These are phyloP conservation scores for Fusarium sp. DNA, from an alignment of 2,329 filamentous ascomycete genomes.

Conservation along the genomic window DNA sequence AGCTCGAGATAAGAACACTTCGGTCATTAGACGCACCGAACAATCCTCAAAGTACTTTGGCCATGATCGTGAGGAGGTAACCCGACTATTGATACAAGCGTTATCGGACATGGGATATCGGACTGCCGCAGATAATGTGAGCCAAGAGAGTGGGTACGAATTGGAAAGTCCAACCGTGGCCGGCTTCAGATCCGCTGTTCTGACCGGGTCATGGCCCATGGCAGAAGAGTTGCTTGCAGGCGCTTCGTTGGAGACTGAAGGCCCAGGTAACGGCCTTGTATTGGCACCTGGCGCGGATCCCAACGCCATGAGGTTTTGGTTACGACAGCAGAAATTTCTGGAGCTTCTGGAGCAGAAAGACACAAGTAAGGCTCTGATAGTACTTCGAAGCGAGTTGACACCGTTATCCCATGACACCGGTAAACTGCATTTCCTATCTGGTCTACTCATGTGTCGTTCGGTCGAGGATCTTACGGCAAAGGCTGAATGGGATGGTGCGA, in stretches of 20 bases:
- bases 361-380: constrained; percentile 76
- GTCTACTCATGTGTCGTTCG: constrained; percentile 87
- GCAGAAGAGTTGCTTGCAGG: constrained; percentile 85
- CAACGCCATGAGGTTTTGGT: constrained; percentile 83
- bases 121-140: constrained; percentile 77
- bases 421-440: constrained; percentile 84
- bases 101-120: constrained; percentile 89
- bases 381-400: constrained; percentile 88
- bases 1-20: constrained; percentile 40
- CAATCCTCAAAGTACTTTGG: constrained; percentile 70
- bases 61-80: constrained; percentile 92
- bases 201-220: constrained; percentile 82
- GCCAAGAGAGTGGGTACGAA: constrained; percentile 84
- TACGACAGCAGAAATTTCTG: constrained; percentile 94
- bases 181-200: constrained; percentile 82
- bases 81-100: constrained; percentile 90
- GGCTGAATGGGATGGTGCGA: constrained; percentile 86
- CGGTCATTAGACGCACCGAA: constrained; percentile 10
- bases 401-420: constrained; percentile 82
- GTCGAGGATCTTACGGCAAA: constrained; percentile 78
- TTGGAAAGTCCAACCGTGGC: constrained; percentile 87
- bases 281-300: constrained; percentile 79
- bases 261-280: constrained; percentile 68
- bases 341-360: constrained; percentile 85
- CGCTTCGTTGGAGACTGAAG: constrained; percentile 49